These are phyloP conservation scores for Psilocybe cyanescens DNA, from an alignment of 768 basidiomycete species.

Conservation along the genomic window DNA sequence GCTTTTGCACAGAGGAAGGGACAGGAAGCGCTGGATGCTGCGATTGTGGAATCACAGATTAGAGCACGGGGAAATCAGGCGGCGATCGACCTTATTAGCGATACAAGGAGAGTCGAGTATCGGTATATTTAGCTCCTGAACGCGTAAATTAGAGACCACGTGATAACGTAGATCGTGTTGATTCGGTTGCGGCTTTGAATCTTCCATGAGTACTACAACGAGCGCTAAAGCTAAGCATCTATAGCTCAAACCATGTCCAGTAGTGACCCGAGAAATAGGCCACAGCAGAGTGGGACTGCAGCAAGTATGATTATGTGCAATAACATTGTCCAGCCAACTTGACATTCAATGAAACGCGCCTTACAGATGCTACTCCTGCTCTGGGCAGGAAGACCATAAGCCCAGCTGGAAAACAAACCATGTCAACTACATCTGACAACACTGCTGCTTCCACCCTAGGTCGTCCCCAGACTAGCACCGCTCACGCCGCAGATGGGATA, in stretches of 20 bases:
- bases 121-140: not conserved
- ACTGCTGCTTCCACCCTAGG: not conserved
- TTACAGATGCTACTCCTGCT: not conserved
- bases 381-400: too few species aligned
- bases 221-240: not conserved
- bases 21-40: slow-evolving; percentile 3
- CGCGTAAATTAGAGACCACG: not conserved
- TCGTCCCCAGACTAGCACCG: too few species aligned
- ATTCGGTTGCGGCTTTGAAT: too few species aligned
- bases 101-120: slow-evolving; percentile 10
- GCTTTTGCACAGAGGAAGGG: slow-evolving; percentile 9
- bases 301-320: not conserved
- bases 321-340: not conserved
- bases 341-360: not conserved
- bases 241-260: not conserved
- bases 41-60: slow-evolving; percentile 1
- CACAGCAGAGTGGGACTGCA: not conserved
- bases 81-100: slow-evolving; percentile 11
- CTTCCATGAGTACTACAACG: not conserved
- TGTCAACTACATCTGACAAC: not conserved
- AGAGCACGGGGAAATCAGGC: not conserved
- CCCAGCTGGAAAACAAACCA: not conserved
- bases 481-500: not conserved
- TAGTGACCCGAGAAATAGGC: not conserved
- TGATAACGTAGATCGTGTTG: too few species aligned